phyloP scores from a whole-genome alignment of 1,284 basidiomycete species.

The Ganoderma lucidum region DNA sequence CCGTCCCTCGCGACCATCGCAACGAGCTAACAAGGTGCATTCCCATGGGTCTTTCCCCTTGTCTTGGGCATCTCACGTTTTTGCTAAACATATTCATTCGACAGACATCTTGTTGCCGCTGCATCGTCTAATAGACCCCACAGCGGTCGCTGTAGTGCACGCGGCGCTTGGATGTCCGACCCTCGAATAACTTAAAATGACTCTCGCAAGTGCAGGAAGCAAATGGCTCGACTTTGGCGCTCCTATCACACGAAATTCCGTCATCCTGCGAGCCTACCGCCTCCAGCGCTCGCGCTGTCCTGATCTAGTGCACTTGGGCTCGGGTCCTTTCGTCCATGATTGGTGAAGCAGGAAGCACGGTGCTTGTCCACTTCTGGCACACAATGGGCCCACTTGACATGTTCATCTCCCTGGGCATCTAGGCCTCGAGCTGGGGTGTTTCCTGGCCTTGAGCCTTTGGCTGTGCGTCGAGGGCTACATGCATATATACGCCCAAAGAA shows the following conservation, averaged over 20 bases:
- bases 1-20: slow-evolving; percentile 27
- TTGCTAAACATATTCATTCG: slow-evolving; percentile 19
- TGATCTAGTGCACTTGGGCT: slow-evolving; percentile 1
- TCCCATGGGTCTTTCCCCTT: slow-evolving; percentile 26
- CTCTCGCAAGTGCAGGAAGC: slow-evolving; percentile 11
- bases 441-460: not conserved
- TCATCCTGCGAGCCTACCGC: slow-evolving; percentile 8
- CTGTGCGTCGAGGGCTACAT: not conserved
- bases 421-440: slow-evolving; percentile 3
- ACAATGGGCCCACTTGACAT: slow-evolving; percentile 8
- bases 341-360: slow-evolving; percentile 1
- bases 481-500: slow-evolving; percentile 7
- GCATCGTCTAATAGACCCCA: slow-evolving; percentile 18
- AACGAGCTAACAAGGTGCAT: slow-evolving; percentile 14
- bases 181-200: slow-evolving; percentile 20
- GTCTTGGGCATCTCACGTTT: slow-evolving; percentile 26
- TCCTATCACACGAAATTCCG: slow-evolving; percentile 19
- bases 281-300: slow-evolving; percentile 14
- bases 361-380: slow-evolving; percentile 1
- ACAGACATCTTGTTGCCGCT: slow-evolving; percentile 13
- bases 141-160: slow-evolving; percentile 19
- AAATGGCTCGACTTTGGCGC: slow-evolving; percentile 13
- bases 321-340: slow-evolving; percentile 6
- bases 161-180: slow-evolving; percentile 13
- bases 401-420: not conserved